Base-by-base conservation (phyloP, 148 eudicot species). In the Polygonum aviculare region DNA sequence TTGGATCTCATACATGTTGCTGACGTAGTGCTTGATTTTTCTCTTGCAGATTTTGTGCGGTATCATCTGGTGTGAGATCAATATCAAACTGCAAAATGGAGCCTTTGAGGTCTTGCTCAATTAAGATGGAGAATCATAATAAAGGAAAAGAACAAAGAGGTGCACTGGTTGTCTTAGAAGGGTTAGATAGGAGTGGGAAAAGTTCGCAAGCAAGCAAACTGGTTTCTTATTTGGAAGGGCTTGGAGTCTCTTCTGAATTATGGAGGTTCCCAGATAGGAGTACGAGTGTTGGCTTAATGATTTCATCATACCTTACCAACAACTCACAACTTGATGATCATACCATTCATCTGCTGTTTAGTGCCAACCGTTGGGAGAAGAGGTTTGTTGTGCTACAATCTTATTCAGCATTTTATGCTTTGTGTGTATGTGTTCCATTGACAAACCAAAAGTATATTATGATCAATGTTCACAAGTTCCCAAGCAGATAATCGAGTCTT, bases 311-410 rank as follows among this genome's bases (percentile, higher is more conserved):
- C 86, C 90, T 95, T 16, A 38, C 94, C 39, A 95, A 91, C 67
- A 71, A 95, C 55, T 89, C 98, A 8, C 86, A 95, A 33, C 81
- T 93, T 78, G 99, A 95, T 87, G 99, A 93, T 63, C 94, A 18
- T 49, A 84, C 97, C 2, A 84, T 93, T 72, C 99, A 95, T 83
- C 87, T 95, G 18, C 84, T 95, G 67, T 95, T 93, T 77, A 93
- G 94, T 77, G 93, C 98, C 72, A 95, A 95, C 78, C 97, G 99
- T 40, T 95, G 99, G 99, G 99, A 95, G 85, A 95, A 93, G 82
- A 93, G 98, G 99, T 95, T 74, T 54, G 78, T 57, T 40, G 39
- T 73, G 38, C 3, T 35, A 7, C 47, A 47, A 15, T 72, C 2
- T 45, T 51, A 41, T 41, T 7, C 12, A 47, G 4, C 6, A 57